Base-by-base conservation (phyloP, 306 rosid species). In the Dalbergia cultrata region DNA sequence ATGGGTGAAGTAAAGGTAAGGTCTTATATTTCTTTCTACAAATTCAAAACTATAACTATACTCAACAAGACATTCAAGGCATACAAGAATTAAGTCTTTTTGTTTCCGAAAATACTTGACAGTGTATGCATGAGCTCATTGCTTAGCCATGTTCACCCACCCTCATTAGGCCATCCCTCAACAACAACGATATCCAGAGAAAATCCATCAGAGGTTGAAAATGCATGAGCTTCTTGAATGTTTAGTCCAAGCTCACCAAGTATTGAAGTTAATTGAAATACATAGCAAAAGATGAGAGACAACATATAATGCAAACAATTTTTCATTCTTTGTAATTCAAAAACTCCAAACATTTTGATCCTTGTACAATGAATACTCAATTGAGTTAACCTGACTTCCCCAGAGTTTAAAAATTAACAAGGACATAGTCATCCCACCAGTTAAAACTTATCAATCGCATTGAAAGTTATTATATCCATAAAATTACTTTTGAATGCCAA, bases 171-270 rank as follows among this genome's bases (percentile, higher is more conserved):
- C 98, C 99, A 96, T 53, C 99, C 98, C 84, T 86, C 97, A 71
- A 96, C 98, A 12, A 96, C 98, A 57, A 96, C 93, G 82, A 93
- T 98, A 88, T 96, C 99, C 84, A 96, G 85, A 85, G 99, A 96
- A 86, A 86, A 96, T 78, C 99, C 99, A 84, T 96, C 99, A 31
- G 80, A 87, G 60, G 99, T 93, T 52, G 99, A 96, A 88, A 96
- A 96, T 12, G 97, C 99, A 87, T 96, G 99, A 79, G 99, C 99
- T 90, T 96, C 99, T 89, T 90, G 97, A 87, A 96, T 96, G 90
- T 96, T 96, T 69, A 96, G 90, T 67, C 98, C 98, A 80, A 93
- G n/a, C n/a, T 96, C 99, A 82, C 94, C 92, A 79, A 96, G 95
- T 73, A 96, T 73, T 52, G 83, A 87, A 77, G 99, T 96, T 86